Evolutionary conservation across 2,329 filamentous ascomycete genomes (phyloP).

Genomic region (Exophiala sp.): DNA sequence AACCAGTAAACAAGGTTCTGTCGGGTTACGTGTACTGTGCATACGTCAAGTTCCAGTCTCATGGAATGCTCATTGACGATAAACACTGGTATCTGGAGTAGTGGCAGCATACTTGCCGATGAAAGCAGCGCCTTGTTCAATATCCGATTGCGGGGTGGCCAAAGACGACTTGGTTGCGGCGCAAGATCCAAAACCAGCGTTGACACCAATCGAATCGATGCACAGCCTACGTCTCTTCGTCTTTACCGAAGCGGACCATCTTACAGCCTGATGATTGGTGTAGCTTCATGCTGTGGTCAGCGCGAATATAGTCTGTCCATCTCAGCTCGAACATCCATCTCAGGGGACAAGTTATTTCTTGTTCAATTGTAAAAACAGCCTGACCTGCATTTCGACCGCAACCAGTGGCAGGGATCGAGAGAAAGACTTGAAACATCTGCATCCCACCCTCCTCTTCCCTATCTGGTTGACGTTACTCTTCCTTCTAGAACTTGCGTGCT

Average conservation of each 20-base stretch:
- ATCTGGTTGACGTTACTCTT: not conserved
- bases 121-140: too few relatives aligned
- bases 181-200: not conserved
- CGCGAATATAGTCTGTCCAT: not conserved
- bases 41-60: too few relatives aligned
- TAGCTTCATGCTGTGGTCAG: not conserved
- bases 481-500: not conserved
- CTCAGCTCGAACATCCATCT: slow-evolving; percentile 1
- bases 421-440: slow-evolving; percentile 16
- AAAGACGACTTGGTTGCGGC: not conserved
- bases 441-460: slow-evolving; percentile 7
- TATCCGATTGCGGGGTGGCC: not conserved
- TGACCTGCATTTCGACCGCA: not conserved
- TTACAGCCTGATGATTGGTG: not conserved
- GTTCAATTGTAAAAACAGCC: not conserved
- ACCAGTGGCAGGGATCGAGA: slow-evolving; percentile 3
- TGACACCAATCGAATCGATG: not conserved
- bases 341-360: slow-evolving; percentile 5
- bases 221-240: not conserved
- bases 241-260: not conserved
- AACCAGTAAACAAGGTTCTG: too few relatives aligned
- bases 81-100: too few relatives aligned
- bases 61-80: too few relatives aligned
- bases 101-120: too few relatives aligned
- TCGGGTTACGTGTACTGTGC: too few relatives aligned